Evolutionary conservation across 2,329 filamentous ascomycete genomes (phyloP).

Genomic region (Penicillium sp.): DNA sequence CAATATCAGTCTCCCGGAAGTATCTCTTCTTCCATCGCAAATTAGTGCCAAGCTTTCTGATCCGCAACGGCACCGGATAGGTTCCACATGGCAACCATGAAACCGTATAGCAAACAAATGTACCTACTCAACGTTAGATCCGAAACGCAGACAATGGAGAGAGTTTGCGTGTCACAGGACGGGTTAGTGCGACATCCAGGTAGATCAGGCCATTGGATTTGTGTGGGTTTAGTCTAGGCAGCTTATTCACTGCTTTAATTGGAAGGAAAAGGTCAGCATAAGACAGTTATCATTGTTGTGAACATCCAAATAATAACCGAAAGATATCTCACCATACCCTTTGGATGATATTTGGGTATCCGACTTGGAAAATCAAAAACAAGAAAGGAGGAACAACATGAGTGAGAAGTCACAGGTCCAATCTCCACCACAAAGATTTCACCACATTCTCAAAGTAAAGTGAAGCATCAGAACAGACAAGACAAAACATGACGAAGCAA

Average conservation of each 20-base stretch:
- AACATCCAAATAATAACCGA: background rate
- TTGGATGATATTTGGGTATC: background rate
- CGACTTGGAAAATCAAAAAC: background rate
- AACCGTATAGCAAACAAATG: background rate
- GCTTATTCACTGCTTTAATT: background rate
- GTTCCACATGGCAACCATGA: background rate
- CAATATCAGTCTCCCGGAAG: no score
- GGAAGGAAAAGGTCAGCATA: background rate
- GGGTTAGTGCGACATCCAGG: background rate
- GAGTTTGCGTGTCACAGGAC: background rate
- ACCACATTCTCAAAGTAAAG: background rate
- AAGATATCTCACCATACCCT: background rate
- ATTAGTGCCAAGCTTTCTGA: background rate
- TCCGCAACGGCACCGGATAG: background rate
- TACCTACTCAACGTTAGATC: no score
- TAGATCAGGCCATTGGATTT: background rate
- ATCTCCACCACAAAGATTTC: background rate
- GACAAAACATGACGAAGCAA: background rate
- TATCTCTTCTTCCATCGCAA: no score
- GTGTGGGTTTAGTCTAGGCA: background rate
- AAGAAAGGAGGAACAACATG: background rate
- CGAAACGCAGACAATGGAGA: background rate
- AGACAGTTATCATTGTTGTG: background rate
- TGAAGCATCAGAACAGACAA: background rate
- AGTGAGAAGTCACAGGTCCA: background rate